Base-by-base conservation (phyloP, 1,284 basidiomycete species). In the Rhodotorula sp. region DNA sequence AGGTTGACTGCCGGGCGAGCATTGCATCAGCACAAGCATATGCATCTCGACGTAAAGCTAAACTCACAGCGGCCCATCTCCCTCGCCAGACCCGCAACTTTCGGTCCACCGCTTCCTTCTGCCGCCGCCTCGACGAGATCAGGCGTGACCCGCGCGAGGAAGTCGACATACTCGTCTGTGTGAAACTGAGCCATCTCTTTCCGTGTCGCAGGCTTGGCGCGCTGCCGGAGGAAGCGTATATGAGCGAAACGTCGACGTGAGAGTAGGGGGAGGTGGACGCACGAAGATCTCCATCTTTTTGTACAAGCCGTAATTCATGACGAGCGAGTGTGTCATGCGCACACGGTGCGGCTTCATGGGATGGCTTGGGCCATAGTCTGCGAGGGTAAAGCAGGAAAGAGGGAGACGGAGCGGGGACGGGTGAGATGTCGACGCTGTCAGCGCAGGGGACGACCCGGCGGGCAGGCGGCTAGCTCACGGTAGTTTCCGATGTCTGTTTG, bases 321-420 rank as follows among this genome's bases (percentile, higher is more conserved):
- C 95, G 51, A 99, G 86, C 15, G 94, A 95, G 82, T 99, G 96
- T 79, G 94, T 97, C 96, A 99, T 99, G 76, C 95, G 89, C 83
- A 99, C 97, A 30, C 72, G 68, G 59, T 77, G 92, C 1, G 94
- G 94, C 80, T 97, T 74, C 70, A 72, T 72, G 15, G 69, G 70
- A 47, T 73, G 72, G 4, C 67, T 69, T 15, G 72, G 70, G 9
- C 62, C 67, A 30, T 72, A 72, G 64, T 74, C 71, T 70, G 58
- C 28, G 31, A n/a, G 2, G 54, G 24, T 5, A 56, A 48, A 10
- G 34, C 34, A 37, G 31, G 44, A 11, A 53, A 13, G 26, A 34
- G 40, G 16, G 57, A 30, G n/a, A 28, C 47, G 10, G 37, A 15
- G 47, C 10, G 51, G 44, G 50, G 34, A 31, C 28, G 18, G 55